Base-by-base conservation (phyloP, 371 early-diverging fungal genomes). In the Mycotypha africana region DNA sequence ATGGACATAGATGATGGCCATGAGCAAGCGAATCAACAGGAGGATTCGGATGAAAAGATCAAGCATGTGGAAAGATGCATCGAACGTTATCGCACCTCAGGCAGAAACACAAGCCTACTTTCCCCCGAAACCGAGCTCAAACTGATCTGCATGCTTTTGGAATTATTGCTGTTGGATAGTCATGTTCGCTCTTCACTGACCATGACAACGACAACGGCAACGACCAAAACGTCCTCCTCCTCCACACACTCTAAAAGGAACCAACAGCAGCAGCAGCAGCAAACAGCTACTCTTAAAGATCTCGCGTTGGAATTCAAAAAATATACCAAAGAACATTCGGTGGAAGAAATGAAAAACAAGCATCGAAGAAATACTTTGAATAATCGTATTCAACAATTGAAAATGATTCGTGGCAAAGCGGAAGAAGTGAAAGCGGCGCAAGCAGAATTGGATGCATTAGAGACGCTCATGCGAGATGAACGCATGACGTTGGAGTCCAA, bases 381-480 rank as follows among this genome's bases (percentile, higher is more conserved):
- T 8, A 51, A 31, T 12, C 55, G 48, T 19, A 37, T 59, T 0
- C 38, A 44, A 4, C 54, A 60, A 20, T 30, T 65, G 2, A 22
- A 37, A 26, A 30, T 39, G 20, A 28, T 60, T 3, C 44, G 43
- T 7, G 47, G 47, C 28, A 36, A 54, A 16, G 41, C 45, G n/a
- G n/a, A 45, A 36, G 45, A 49, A 43, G 16, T 42, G n/a, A 24
- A 17, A 9, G 9, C 12, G 25, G 26, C 20, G 17, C 45, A 43
- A 19, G 36, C 11, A 1, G 60, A 65, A 21, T 28, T 65, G 10
- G 57, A 60, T 20, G 28, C 23, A 4, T 14, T 56, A 11, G 65
- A 69, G 15, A 56, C 52, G 0, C 22, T 28, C 2, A 56, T 65
- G 12, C 31, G 56, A 19, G 56, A 56, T 16, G 58, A 56, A 16